phyloP scores from a whole-genome alignment of 495 filamentous ascomycete species.

The Aspergillus saccharolyticus region DNA sequence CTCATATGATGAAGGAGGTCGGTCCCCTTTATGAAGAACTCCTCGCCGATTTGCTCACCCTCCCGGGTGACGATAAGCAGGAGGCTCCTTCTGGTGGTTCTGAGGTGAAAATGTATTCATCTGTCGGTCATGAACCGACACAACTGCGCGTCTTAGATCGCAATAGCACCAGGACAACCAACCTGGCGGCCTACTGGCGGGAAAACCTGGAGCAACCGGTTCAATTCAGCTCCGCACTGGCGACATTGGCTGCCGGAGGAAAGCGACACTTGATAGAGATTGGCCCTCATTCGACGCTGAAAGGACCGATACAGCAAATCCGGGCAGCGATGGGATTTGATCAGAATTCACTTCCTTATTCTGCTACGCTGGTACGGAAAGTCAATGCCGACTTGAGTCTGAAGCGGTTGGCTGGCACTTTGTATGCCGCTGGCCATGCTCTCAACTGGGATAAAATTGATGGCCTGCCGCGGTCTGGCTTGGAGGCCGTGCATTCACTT shows the following conservation, averaged over 20 bases:
- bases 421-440: slow-evolving; percentile 5
- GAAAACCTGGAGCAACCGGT: background rate
- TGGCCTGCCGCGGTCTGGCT: background rate
- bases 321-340: background rate
- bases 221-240: background rate
- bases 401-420: background rate
- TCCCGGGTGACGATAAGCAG: too few relatives aligned
- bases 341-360: background rate
- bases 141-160: too few relatives aligned
- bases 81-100: background rate
- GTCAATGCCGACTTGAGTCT: background rate
- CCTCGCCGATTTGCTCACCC: background rate
- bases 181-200: background rate
- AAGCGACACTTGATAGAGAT: slow-evolving; percentile 1
- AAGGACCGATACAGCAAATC: background rate
- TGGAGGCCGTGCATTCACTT: slow-evolving; percentile 13
- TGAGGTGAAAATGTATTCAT: background rate
- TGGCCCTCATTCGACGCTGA: slow-evolving; percentile 5
- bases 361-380: background rate
- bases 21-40: background rate
- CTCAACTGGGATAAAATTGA: background rate
- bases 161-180: background rate
- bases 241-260: too few relatives aligned
- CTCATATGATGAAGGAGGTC: background rate
- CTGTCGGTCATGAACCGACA: background rate